Evolutionary conservation across 495 filamentous ascomycete genomes (phyloP), one percentile per base, ranked within the genome.

Genomic region (Bathelium albidoporum): DNA sequence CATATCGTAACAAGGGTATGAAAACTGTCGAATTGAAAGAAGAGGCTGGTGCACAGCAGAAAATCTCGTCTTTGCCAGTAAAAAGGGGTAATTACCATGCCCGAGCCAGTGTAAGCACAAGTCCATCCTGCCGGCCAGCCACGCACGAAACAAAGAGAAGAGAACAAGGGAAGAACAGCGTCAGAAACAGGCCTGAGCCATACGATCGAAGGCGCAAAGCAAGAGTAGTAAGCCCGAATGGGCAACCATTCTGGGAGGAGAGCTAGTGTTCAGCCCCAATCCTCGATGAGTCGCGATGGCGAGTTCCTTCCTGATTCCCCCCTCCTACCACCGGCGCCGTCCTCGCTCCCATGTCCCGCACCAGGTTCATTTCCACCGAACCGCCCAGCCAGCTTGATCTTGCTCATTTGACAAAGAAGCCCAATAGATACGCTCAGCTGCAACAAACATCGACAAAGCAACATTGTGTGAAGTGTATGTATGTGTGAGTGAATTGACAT

Each of bases 391-490:
- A 26, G 24, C 22, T 29, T 55, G 12, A 9, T 20, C 5, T n/a
- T 55, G 20, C 20, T 14, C 34, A 39, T 14, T 14, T 14, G 14
- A 9, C 49, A 26, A 20, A 49, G 44, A 20, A 20, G 3, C 43
- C 49, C 49, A n/a, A 55, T 55, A 55, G 49, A 55, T 55, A 55
- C 49, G 49, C 49, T 55, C 49, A 55, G 49, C 49, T 55, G 49
- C 49, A 55, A 55, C 49, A 29, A 20, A 55, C 49, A 55, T 55
- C 24, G 49, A 55, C 49, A 55, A 55, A 11, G 49, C 9, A 9
- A 55, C 11, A n/a, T 11, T 55, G 20, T 26, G 24, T 28, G 49
- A 55, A 55, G 20, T n/a, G 49, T 55, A 24, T 55, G 9, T 12
- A 5, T 20, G 20, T 55, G 49, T 29, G 49, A 55, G 49, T 55